A percentile compares a stretch with the other conserved stretches of the same genome.
Conservation (phyloP, 192 early-diverging fungal genomes). For the Gaertneriomyces semiglobifer region DNA sequence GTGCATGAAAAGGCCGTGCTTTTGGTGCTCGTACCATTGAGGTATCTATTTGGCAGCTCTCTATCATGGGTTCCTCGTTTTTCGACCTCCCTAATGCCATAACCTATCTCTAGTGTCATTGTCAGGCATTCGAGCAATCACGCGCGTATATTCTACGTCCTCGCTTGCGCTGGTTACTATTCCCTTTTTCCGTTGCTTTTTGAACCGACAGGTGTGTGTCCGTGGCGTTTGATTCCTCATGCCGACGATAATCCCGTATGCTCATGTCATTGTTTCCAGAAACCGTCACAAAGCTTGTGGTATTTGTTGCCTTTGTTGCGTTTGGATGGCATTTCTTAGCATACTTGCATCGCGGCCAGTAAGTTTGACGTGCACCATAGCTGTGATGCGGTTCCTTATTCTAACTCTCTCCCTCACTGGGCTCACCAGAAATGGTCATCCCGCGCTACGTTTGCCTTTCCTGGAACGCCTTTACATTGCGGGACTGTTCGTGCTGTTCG, state of each 20-base stretch:
- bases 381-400: too few species aligned
- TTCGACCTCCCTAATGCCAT: neutral
- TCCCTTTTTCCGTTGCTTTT: conserved; percentile 74
- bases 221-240: neutral
- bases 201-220: conserved; percentile 51
- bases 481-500: conserved; percentile 50
- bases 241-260: too few species aligned
- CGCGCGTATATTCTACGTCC: conserved; percentile 59
- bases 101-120: conserved; percentile 42
- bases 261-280: neutral
- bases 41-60: conserved; percentile 34
- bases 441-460: neutral
- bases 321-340: conserved; percentile 25
- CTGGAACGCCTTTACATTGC: conserved; percentile 57
- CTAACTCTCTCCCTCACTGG: too few species aligned
- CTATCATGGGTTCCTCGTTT: neutral
- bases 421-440: neutral
- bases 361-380: neutral
- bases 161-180: conserved; percentile 57
- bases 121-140: conserved; percentile 43
- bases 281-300: conserved; percentile 1
- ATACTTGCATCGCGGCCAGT: conserved; percentile 1
- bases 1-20: conserved; percentile 97
- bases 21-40: conserved; percentile 66
- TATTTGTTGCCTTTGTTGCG: conserved; percentile 21